phyloP scores from a whole-genome alignment of 2,329 filamentous ascomycete species.

The Harringtonia lauricola region DNA sequence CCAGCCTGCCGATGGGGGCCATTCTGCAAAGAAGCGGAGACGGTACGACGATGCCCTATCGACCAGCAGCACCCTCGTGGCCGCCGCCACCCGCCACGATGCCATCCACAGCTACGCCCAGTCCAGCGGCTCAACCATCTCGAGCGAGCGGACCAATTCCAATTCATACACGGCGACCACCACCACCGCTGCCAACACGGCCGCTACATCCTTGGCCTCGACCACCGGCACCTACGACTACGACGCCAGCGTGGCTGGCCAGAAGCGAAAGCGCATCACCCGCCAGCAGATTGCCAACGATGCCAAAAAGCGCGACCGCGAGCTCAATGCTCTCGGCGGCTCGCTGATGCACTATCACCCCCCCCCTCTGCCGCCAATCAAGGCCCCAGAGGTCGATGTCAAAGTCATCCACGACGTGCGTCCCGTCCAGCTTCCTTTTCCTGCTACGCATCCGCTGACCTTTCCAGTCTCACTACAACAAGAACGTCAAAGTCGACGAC shows the following conservation, averaged over 20 bases:
- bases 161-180: constrained; percentile 73
- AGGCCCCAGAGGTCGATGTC: constrained; percentile 68
- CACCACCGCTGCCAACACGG: constrained; percentile 58
- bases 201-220: constrained; percentile 73
- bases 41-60: constrained; percentile 40
- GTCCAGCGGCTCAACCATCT: constrained; percentile 59
- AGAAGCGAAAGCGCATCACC: constrained; percentile 73
- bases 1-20: no score
- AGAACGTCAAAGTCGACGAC: constrained; percentile 74
- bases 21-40: constrained; percentile 64
- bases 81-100: constrained; percentile 48
- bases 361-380: constrained; percentile 79
- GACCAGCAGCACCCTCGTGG: constrained; percentile 7
- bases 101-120: constrained; percentile 51
- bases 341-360: constrained; percentile 73
- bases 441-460: constrained; percentile 15
- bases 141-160: constrained; percentile 69
- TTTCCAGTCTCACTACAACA: constrained; percentile 20
- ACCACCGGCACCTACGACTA: constrained; percentile 54
- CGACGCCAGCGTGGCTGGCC: constrained; percentile 50
- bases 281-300: constrained; percentile 74
- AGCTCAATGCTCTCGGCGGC: constrained; percentile 59
- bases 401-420: constrained; percentile 50
- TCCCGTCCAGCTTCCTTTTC: constrained; percentile 21
- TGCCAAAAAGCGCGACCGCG: constrained; percentile 65